Conservation (phyloP, 768 basidiomycete genomes). For the Podaxis sp. region DNA sequence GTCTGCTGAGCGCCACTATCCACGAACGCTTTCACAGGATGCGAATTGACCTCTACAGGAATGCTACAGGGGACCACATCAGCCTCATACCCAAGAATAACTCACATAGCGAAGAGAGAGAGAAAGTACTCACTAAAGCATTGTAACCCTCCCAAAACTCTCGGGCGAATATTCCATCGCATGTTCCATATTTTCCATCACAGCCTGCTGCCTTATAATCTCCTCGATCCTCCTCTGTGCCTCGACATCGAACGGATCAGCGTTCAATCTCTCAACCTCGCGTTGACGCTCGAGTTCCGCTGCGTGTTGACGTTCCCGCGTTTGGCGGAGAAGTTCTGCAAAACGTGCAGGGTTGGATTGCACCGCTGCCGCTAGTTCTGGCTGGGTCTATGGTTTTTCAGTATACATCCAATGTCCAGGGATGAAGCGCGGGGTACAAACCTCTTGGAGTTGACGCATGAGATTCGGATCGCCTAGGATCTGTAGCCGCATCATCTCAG, state of each 20-base stretch:
- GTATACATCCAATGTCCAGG: background rate
- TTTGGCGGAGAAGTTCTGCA: slow-evolving; percentile 66
- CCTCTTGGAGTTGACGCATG: slow-evolving; percentile 72
- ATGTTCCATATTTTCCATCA: slow-evolving; percentile 90
- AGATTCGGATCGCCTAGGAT: slow-evolving; percentile 80
- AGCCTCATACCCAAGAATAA: background rate
- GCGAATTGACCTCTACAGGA: slow-evolving; percentile 88
- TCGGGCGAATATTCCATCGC: slow-evolving; percentile 94
- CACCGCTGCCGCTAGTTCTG: slow-evolving; percentile 78
- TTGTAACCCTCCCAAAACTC: slow-evolving; percentile 89
- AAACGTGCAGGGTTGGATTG: slow-evolving; percentile 70
- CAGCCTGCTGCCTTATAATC: slow-evolving; percentile 83
- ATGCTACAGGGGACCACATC: slow-evolving; percentile 50
- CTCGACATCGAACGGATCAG: slow-evolving; percentile 89
- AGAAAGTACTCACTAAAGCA: slow-evolving; percentile 88
- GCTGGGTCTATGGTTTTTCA: slow-evolving; percentile 56
- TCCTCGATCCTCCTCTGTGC: slow-evolving; percentile 94
- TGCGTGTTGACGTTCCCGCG: slow-evolving; percentile 52
- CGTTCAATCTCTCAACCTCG: slow-evolving; percentile 70
- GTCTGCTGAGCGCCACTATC: slow-evolving; percentile 98
- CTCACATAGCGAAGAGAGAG: background rate
- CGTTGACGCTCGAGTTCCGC: slow-evolving; percentile 57
- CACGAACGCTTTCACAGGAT: slow-evolving; percentile 93
- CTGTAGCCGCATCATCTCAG: slow-evolving; percentile 90
- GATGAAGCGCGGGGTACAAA: slow-evolving; percentile 30